phyloP scores from a whole-genome alignment of 306 rosid species.

The Ammopiptanthus mongolicus region DNA sequence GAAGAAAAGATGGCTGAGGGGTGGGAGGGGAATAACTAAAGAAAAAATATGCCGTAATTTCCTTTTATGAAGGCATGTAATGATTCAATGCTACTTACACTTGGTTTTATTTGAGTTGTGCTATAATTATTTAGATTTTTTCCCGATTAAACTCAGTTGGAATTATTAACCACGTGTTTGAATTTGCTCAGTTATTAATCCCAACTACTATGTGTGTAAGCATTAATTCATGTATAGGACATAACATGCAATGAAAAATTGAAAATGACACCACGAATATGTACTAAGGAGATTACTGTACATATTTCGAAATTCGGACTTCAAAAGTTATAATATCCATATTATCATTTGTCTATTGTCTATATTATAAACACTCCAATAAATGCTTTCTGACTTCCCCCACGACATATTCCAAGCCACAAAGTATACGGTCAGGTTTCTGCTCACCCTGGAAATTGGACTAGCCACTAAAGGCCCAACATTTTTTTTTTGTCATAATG shows the following conservation, averaged over 20 bases:
- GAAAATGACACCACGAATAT: background rate
- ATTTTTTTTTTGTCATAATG: background rate
- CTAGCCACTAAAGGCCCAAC: background rate
- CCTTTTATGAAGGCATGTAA: background rate
- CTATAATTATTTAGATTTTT: background rate
- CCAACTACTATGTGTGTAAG: background rate
- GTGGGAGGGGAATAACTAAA: background rate
- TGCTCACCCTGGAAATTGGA: background rate
- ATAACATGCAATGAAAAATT: background rate
- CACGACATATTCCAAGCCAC: background rate
- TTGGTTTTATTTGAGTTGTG: background rate
- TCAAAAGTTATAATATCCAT: background rate
- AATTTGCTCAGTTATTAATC: background rate
- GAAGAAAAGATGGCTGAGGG: background rate
- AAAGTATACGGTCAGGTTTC: background rate
- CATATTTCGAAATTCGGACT: background rate
- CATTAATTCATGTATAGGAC: background rate
- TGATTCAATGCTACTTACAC: background rate
- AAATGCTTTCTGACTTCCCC: background rate
- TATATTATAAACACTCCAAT: background rate
- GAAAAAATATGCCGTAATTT: background rate
- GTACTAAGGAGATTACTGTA: background rate
- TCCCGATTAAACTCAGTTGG: background rate
- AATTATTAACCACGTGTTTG: background rate
- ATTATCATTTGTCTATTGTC: too few species aligned